A percentile compares a stretch with the other conserved stretches of the same genome.
phyloP scores from a whole-genome alignment of 768 basidiomycete genomes.

The Termitomyces sp. region DNA sequence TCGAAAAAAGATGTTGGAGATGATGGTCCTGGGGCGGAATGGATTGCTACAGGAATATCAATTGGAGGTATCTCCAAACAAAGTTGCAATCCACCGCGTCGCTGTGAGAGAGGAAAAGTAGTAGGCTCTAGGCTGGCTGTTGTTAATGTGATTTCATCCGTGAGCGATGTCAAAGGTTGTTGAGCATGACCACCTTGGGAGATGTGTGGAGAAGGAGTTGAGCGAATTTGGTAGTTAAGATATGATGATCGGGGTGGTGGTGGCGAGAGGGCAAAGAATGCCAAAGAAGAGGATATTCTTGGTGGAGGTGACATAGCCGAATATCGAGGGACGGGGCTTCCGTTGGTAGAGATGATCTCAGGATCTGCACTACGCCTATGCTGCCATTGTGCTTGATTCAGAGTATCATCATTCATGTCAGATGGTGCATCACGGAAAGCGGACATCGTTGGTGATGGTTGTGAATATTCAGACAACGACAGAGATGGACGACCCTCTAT shows the following conservation, averaged over 20 bases:
- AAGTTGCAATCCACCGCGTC: slow-evolving; percentile 27
- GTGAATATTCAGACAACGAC: slow-evolving; percentile 54
- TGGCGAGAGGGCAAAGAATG: slow-evolving; percentile 53
- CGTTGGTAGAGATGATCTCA: slow-evolving; percentile 13
- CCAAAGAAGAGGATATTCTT: slow-evolving; percentile 59
- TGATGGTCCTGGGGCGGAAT: slow-evolving; percentile 60
- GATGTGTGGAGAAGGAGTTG: slow-evolving; percentile 18
- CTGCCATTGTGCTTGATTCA: slow-evolving; percentile 23
- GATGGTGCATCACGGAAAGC: slow-evolving; percentile 63
- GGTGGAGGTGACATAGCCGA: slow-evolving; percentile 55
- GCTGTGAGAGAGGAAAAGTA: slow-evolving; percentile 33
- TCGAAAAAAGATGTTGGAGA: slow-evolving; percentile 76
- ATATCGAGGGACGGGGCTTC: slow-evolving; percentile 30
- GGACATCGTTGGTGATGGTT: slow-evolving; percentile 73
- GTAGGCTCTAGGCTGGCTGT: slow-evolving; percentile 41
- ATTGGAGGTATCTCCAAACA: slow-evolving; percentile 45
- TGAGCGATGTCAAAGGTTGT: slow-evolving; percentile 11
- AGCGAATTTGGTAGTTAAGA: slow-evolving; percentile 22
- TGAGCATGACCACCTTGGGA: slow-evolving; percentile 17
- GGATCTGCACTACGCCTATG: slow-evolving; percentile 25
- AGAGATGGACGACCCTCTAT: slow-evolving; percentile 50
- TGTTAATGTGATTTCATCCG: slow-evolving; percentile 27
- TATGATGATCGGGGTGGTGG: slow-evolving; percentile 50
- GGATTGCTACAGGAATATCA: slow-evolving; percentile 40
- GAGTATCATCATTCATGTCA: slow-evolving; percentile 27